These are phyloP conservation scores for Emericellopsis terricola DNA, from an alignment of 495 filamentous ascomycete genomes.

Conservation along the genomic window DNA sequence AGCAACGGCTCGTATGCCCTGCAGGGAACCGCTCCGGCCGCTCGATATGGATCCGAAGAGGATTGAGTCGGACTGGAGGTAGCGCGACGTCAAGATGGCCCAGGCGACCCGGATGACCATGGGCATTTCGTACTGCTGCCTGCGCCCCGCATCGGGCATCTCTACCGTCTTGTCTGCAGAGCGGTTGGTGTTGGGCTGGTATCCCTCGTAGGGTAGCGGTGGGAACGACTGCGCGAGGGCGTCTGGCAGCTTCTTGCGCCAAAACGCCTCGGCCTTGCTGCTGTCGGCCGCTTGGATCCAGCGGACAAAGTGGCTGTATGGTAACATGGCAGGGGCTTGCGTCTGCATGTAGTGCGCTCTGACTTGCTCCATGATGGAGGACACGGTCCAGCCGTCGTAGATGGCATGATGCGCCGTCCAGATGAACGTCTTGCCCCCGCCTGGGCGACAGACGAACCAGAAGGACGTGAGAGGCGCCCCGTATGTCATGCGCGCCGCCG, in stretches of 20 bases:
- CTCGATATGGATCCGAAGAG: background rate
- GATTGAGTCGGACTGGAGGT: background rate
- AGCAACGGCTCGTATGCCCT: background rate
- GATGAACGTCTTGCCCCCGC: too few species aligned
- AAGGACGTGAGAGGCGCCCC: background rate
- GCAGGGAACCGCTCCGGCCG: conserved; percentile 5
- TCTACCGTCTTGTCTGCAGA: conserved; percentile 1
- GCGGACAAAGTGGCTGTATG: background rate
- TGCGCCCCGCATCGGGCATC: too few species aligned
- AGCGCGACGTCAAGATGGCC: background rate
- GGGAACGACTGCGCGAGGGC: background rate
- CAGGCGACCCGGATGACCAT: background rate
- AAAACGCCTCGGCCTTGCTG: background rate
- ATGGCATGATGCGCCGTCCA: conserved; percentile 1
- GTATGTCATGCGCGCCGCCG: background rate
- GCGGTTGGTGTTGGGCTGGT: background rate
- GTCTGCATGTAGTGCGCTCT: too few species aligned
- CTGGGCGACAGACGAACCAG: background rate
- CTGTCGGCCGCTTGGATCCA: background rate
- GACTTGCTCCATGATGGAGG: too few species aligned
- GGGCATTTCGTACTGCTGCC: too few species aligned
- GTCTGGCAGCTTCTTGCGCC: background rate
- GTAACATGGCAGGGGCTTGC: too few species aligned
- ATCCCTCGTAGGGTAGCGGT: background rate
- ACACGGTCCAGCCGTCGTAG: conserved; percentile 2